Evolutionary conservation across 2,329 filamentous ascomycete genomes (phyloP).

Genomic region (Pestalotiopsis sp.): DNA sequence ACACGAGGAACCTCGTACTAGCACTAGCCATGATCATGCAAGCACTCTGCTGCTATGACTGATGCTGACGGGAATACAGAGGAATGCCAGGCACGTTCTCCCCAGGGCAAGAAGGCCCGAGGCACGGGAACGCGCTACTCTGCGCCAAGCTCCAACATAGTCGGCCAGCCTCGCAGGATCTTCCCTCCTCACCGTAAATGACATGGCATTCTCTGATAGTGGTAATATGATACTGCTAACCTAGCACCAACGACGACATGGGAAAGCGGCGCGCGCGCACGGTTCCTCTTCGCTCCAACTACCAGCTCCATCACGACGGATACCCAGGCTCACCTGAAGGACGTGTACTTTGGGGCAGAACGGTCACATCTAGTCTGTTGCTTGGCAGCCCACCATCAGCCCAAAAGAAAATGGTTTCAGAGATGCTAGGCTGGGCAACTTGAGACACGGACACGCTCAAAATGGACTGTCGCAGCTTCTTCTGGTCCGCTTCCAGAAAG

Average conservation of each 20-base stretch:
- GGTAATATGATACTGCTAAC: neutral
- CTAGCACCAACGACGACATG: neutral
- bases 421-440: constrained; percentile 7
- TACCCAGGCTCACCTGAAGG: constrained; percentile 4
- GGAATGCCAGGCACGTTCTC: neutral
- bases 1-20: neutral
- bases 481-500: constrained; percentile 13
- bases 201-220: neutral
- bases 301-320: neutral
- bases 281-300: neutral
- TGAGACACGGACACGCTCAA: constrained; percentile 10
- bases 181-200: neutral
- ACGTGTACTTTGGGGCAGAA: neutral
- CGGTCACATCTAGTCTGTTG: neutral
- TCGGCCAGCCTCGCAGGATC: neutral
- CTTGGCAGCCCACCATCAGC: constrained; percentile 9
- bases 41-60: no score
- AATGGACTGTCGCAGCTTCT: constrained; percentile 13
- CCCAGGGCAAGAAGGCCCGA: constrained; percentile 2
- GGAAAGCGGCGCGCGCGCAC: neutral
- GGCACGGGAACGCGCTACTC: neutral
- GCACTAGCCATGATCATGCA: constrained; percentile 3
- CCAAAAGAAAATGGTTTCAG: neutral
- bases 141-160: neutral
- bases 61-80: neutral